These are phyloP conservation scores for Dactylella cylindrospora DNA, from an alignment of 2,329 filamentous ascomycete genomes.

Conservation along the genomic window DNA sequence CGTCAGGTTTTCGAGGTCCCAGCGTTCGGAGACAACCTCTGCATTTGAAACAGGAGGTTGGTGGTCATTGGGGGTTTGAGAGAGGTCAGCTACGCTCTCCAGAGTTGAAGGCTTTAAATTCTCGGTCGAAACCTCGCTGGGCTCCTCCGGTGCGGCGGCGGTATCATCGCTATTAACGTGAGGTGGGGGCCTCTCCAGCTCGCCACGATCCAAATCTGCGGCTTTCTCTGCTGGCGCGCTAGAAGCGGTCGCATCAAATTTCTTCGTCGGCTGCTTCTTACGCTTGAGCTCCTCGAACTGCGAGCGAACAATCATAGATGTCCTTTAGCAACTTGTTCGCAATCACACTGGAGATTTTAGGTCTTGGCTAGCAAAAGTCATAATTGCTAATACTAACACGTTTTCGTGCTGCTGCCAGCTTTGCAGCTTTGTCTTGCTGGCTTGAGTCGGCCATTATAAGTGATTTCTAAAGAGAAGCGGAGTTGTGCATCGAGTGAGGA, in stretches of 20 bases:
- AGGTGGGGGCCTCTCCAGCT: slow-evolving; percentile 9
- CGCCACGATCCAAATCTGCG: slow-evolving; percentile 40
- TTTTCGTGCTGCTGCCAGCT: slow-evolving; percentile 37
- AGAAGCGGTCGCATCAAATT: background rate
- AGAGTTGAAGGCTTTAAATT: too few species aligned
- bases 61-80: too few species aligned
- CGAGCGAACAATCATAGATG: slow-evolving; percentile 4
- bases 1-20: too few species aligned
- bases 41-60: too few species aligned
- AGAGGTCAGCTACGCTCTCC: too few species aligned
- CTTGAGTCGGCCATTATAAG: slow-evolving; percentile 28
- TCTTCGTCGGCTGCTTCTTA: slow-evolving; percentile 42
- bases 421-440: slow-evolving; percentile 25
- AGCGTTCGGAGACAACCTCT: too few species aligned
- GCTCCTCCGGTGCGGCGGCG: too few species aligned
- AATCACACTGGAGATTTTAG: background rate
- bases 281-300: slow-evolving; percentile 43
- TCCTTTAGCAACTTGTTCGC: too few species aligned
- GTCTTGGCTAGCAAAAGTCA: background rate
- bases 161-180: background rate
- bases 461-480: slow-evolving; percentile 53
- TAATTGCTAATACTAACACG: slow-evolving; percentile 6
- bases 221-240: slow-evolving; percentile 20
- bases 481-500: too few species aligned
- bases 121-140: too few species aligned